Percentiles rank a stretch among this genome's conserved stretches.
These are phyloP conservation scores for Avena insularis DNA, from an alignment of 176 grass and related monocot genomes.

Conservation along the genomic window DNA sequence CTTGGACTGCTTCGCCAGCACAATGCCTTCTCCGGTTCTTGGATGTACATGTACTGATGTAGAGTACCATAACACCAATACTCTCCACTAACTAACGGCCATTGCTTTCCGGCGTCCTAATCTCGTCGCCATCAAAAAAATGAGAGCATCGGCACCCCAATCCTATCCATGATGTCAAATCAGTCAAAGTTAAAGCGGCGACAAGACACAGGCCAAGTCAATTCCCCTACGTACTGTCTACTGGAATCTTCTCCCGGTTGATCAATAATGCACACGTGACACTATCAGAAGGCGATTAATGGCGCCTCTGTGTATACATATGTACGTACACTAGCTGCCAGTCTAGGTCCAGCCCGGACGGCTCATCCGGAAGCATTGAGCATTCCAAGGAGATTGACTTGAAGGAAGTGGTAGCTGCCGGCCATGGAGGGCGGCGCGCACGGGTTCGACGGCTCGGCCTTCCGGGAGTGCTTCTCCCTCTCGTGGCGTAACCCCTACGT, in stretches of 20 bases:
- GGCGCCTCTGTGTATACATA: not conserved
- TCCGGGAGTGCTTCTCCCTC: constrained; percentile 82
- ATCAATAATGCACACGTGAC: not conserved
- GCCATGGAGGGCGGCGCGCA: constrained; percentile 77
- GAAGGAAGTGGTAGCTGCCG: too few species aligned
- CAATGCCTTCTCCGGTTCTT: too few species aligned
- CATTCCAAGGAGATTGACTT: constrained; percentile 13
- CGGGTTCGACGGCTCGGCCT: constrained; percentile 64
- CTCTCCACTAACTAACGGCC: not conserved
- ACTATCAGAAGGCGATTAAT: not conserved
- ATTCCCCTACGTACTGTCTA: not conserved
- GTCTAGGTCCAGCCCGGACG: not conserved
- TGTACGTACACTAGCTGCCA: not conserved
- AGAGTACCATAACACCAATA: not conserved
- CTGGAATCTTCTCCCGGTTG: not conserved
- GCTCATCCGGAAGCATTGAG: constrained; percentile 31
- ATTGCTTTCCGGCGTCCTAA: not conserved
- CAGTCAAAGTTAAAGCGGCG: not conserved
- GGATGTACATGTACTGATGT: too few species aligned
- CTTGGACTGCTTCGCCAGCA: not conserved
- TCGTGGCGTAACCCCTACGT: constrained; percentile 81
- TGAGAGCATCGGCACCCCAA: not conserved
- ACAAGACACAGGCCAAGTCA: not conserved
- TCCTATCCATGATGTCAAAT: not conserved
- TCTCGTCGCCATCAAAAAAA: too few species aligned